Conservation (phyloP, 1,284 basidiomycete species). For the Paramarasmius palmivorus region DNA sequence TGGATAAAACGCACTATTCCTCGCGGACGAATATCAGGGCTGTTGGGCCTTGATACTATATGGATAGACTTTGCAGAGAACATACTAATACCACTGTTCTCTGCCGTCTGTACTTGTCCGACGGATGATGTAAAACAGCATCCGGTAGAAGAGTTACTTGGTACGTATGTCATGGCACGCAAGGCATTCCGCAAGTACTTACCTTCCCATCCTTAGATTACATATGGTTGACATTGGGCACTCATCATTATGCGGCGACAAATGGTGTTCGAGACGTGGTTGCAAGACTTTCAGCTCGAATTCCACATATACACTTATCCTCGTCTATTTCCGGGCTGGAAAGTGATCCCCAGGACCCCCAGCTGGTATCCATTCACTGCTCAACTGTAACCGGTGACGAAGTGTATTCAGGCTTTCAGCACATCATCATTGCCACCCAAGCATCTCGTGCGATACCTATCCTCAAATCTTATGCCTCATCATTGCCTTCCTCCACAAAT, state of each 20-base stretch:
- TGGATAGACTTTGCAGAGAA: conserved; percentile 57
- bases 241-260: conserved; percentile 59
- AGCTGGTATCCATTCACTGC: conserved; percentile 38
- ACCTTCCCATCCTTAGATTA: conserved; percentile 45
- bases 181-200: not conserved
- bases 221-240: conserved; percentile 58
- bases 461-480: conserved; percentile 41
- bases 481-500: conserved; percentile 27
- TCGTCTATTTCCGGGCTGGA: conserved; percentile 46
- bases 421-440: conserved; percentile 71
- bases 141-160: conserved; percentile 63
- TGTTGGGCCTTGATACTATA: conserved; percentile 40
- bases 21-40: conserved; percentile 33
- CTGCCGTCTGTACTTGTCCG: conserved; percentile 67
- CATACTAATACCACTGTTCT: conserved; percentile 65
- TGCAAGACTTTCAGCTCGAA: conserved; percentile 35
- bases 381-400: conserved; percentile 24
- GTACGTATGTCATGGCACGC: no score
- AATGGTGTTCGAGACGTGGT: conserved; percentile 60
- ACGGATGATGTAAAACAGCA: conserved; percentile 51
- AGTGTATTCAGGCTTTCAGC: conserved; percentile 51
- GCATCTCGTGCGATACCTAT: conserved; percentile 58
- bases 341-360: conserved; percentile 31
- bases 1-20: conserved; percentile 50
- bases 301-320: conserved; percentile 54